These are phyloP conservation scores for Globisporangium irregulare DNA, from an alignment of 352 stramenopile genomes.

Conservation along the genomic window DNA sequence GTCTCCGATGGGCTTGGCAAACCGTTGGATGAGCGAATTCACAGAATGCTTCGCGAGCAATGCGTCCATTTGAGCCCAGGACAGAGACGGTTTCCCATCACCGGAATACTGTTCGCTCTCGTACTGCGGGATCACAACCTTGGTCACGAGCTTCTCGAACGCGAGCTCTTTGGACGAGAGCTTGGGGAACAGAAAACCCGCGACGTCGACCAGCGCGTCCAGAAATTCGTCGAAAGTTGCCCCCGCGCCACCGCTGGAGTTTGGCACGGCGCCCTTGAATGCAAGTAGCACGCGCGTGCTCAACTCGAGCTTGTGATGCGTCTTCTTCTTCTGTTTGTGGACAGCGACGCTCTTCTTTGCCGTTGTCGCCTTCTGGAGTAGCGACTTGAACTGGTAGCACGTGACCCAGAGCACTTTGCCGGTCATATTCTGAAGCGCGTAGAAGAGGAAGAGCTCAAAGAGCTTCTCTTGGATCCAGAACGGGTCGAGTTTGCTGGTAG, in stretches of 20 bases:
- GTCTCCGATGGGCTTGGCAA: constrained; percentile 37
- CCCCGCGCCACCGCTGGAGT: constrained; percentile 20
- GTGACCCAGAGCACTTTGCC: constrained; percentile 42
- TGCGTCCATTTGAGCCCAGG: constrained; percentile 41
- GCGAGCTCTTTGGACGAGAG: constrained; percentile 29
- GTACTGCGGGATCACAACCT: constrained; percentile 41
- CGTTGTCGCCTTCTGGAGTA: constrained; percentile 38
- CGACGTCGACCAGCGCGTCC: constrained; percentile 54
- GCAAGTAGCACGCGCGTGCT: constrained; percentile 34
- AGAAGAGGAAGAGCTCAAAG: constrained; percentile 63
- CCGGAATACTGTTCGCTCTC: constrained; percentile 23
- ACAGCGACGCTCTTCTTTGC: not conserved
- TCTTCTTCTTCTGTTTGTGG: constrained; percentile 12
- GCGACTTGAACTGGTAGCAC: constrained; percentile 65
- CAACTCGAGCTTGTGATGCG: constrained; percentile 40
- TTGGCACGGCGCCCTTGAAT: constrained; percentile 30
- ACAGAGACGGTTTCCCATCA: constrained; percentile 18
- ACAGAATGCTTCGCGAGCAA: constrained; percentile 29
- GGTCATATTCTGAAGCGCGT: constrained; percentile 51
- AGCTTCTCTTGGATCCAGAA: constrained; percentile 61
- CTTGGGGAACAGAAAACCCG: constrained; percentile 36
- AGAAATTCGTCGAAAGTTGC: constrained; percentile 58
- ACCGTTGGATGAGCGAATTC: constrained; percentile 31
- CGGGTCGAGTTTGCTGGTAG: constrained; percentile 22
- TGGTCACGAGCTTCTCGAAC: constrained; percentile 33